Percentiles rank a stretch among this genome's conserved stretches.
Conservation (phyloP, 257 asterid genomes). For the Nyctanthes arbortristis region DNA sequence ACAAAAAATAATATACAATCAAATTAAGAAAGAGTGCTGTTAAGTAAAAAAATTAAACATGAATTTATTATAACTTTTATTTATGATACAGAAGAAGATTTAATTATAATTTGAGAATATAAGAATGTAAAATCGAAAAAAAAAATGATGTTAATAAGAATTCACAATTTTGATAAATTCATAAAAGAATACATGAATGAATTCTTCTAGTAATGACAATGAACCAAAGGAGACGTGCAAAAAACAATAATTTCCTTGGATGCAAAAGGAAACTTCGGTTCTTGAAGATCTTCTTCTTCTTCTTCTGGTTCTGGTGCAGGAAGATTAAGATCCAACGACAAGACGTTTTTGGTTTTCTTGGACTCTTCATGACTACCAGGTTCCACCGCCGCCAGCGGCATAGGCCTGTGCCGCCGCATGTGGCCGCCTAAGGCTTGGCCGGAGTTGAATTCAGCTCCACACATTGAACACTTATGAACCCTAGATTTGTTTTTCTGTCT, state of each 20-base stretch:
- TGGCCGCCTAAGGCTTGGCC: conserved; percentile 98
- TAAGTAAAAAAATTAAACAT: too few relatives aligned
- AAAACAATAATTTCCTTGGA: conserved; percentile 68
- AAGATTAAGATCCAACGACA: conserved; percentile 84
- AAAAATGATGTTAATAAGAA: conserved; percentile 27
- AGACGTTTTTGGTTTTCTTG: conserved; percentile 48
- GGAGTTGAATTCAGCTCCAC: conserved; percentile 80
- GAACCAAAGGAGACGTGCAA: conserved; percentile 72
- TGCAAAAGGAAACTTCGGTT: conserved; percentile 49
- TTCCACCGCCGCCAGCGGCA: conserved; percentile 45
- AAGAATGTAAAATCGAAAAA: too few relatives aligned
- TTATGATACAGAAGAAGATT: too few relatives aligned
- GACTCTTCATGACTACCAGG: conserved; percentile 24
- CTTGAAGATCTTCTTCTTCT: conserved; percentile 42
- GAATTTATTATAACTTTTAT: too few relatives aligned
- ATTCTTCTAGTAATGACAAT: conserved; percentile 75
- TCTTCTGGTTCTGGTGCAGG: conserved; percentile 62
- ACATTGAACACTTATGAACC: conserved; percentile 82
- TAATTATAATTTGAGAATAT: too few relatives aligned
- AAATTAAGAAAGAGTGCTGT: too few relatives aligned
- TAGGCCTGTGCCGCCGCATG: conserved; percentile 92
- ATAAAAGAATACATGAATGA: conserved; percentile 27
- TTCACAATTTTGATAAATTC: conserved; percentile 35
- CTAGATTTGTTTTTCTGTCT: conserved; percentile 33
- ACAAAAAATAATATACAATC: too few relatives aligned